phyloP scores from a whole-genome alignment of 306 rosid species.

The barrel medic (Medicago truncatula) region MtrunA17r5.0-ANR NC_053047.1:33337001-33337500 shows the following conservation, averaged over 20 bases:
- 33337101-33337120: too few species aligned
- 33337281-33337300: conserved; percentile 22
- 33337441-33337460: background rate
- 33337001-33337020: too few species aligned
- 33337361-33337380: conserved; percentile 8
- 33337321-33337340: background rate
- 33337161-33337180: too few species aligned
- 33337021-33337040: too few species aligned
- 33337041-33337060: too few species aligned
- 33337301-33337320: background rate
- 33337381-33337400: background rate
- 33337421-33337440: background rate
- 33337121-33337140: background rate
- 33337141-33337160: background rate
- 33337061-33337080: too few species aligned
- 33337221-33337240: background rate
- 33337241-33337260: background rate
- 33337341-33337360: background rate
- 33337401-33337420: background rate
- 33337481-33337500: background rate
- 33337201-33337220: background rate
- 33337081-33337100: too few species aligned
- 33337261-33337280: background rate
- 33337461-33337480: background rate
- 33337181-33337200: background rate